Conservation (phyloP, 495 filamentous ascomycete genomes). For the Xylaria intraflava region DNA sequence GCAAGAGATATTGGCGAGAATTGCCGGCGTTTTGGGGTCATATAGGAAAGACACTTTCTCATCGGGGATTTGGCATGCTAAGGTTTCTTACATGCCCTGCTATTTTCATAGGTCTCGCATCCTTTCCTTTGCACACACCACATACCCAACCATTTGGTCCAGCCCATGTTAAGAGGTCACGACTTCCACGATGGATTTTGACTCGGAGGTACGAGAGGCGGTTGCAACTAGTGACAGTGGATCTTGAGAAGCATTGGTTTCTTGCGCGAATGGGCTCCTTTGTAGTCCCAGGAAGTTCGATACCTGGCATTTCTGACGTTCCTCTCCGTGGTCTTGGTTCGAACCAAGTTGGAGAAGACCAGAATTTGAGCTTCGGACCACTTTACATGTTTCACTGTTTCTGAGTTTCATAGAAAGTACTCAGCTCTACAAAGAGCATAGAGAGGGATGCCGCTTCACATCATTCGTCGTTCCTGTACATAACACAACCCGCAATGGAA, state of each 20-base stretch:
- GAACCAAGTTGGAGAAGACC: conserved; percentile 7
- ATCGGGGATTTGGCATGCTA: conserved; percentile 21
- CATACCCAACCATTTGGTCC: conserved; percentile 25
- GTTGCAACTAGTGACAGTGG: conserved; percentile 8
- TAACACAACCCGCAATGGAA: conserved; percentile 21
- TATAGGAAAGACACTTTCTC: conserved; percentile 28
- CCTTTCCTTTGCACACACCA: conserved; percentile 24
- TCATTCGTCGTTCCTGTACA: conserved; percentile 24
- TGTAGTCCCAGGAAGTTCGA: conserved; percentile 9
- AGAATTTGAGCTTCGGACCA: conserved; percentile 2
- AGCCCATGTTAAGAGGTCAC: background rate
- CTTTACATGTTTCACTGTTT: background rate
- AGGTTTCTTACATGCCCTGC: conserved; percentile 21
- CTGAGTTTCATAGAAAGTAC: conserved; percentile 9
- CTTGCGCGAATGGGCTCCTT: conserved; percentile 6
- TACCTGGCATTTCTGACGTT: conserved; percentile 1
- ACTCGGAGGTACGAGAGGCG: background rate
- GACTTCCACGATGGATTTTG: background rate
- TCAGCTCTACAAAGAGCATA: conserved; percentile 6
- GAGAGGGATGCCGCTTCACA: conserved; percentile 2
- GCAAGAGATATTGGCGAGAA: conserved; percentile 24
- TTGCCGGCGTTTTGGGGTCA: conserved; percentile 28
- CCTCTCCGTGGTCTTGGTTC: conserved; percentile 6
- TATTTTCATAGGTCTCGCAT: conserved; percentile 26
- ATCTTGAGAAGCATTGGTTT: conserved; percentile 11